Conservation (phyloP, 2,329 filamentous ascomycete species). For the Calonectria pseudoreteaudii region DNA sequence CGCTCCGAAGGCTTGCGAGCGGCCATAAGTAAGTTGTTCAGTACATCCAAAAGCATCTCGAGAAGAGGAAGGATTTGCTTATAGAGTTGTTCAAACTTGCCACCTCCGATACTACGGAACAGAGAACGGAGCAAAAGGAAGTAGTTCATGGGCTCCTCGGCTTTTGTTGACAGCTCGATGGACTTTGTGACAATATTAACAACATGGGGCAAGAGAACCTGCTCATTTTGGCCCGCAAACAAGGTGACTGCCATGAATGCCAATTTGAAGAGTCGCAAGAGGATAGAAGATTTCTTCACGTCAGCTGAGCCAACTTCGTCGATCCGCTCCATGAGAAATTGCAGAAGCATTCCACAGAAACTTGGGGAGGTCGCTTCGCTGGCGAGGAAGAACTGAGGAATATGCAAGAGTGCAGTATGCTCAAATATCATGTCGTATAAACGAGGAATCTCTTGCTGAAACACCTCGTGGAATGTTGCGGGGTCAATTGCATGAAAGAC, state of each 20-base stretch:
- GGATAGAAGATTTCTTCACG: slow-evolving; percentile 90
- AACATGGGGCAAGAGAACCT: slow-evolving; percentile 93
- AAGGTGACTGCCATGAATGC: slow-evolving; percentile 99
- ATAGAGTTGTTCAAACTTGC: slow-evolving; percentile 96
- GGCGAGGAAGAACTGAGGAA: slow-evolving; percentile 98
- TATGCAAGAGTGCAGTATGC: slow-evolving; percentile 91
- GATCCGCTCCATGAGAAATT: slow-evolving; percentile 97
- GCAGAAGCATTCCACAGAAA: slow-evolving; percentile 97
- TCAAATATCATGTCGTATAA: slow-evolving; percentile 99
- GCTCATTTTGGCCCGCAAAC: slow-evolving; percentile 94
- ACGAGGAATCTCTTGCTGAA: slow-evolving; percentile 95
- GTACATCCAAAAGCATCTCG: slow-evolving; percentile 96
- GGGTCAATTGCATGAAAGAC: slow-evolving; percentile 99
- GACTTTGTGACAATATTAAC: slow-evolving; percentile 98
- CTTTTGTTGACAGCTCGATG: slow-evolving; percentile 94
- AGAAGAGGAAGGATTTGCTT: slow-evolving; percentile 96
- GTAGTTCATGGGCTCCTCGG: slow-evolving; percentile 98
- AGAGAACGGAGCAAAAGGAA: slow-evolving; percentile 92
- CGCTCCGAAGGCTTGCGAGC: slow-evolving; percentile 91
- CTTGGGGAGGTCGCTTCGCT: slow-evolving; percentile 97
- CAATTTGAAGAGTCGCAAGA: slow-evolving; percentile 94
- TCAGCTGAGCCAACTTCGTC: slow-evolving; percentile 94
- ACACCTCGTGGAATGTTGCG: slow-evolving; percentile 98
- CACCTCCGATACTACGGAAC: slow-evolving; percentile 96
- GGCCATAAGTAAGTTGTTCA: slow-evolving; percentile 93